Percentiles rank a stretch among this genome's conserved stretches.
phyloP scores from a whole-genome alignment of 306 rosid genomes.

The Pachyrhizus erosus region DNA sequence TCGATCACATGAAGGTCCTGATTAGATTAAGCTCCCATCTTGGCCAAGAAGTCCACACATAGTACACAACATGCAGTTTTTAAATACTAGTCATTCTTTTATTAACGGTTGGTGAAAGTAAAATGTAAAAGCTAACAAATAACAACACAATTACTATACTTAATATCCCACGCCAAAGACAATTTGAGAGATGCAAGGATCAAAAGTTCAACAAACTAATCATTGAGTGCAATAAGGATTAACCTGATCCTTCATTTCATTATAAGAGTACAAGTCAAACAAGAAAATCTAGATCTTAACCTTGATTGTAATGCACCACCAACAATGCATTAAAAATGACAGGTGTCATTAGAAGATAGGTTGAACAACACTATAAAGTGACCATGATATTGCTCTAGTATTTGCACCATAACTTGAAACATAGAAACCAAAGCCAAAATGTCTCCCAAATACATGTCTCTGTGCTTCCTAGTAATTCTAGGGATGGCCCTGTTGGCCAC shows the following conservation, averaged over 20 bases:
- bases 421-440: neutral
- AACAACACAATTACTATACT: too few relatives aligned
- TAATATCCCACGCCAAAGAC: neutral
- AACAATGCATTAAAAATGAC: neutral
- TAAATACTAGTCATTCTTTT: too few relatives aligned
- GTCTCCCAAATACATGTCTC: conserved; percentile 22
- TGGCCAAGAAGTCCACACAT: too few relatives aligned
- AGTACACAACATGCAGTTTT: too few relatives aligned
- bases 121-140: too few relatives aligned
- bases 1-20: too few relatives aligned
- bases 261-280: neutral
- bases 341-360: neutral
- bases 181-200: neutral
- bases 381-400: neutral
- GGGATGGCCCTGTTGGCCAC: conserved; percentile 11
- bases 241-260: neutral
- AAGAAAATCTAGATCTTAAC: neutral
- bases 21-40: too few relatives aligned
- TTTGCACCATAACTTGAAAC: neutral
- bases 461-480: neutral
- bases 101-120: too few relatives aligned
- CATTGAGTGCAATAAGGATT: neutral
- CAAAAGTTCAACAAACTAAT: neutral
- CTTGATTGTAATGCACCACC: conserved; percentile 36
- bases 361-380: conserved; percentile 13